A percentile compares a stretch with the other conserved stretches of the same genome.
Evolutionary conservation across 2,329 filamentous ascomycete species (phyloP).

Genomic region (Penicillium sp.): DNA sequence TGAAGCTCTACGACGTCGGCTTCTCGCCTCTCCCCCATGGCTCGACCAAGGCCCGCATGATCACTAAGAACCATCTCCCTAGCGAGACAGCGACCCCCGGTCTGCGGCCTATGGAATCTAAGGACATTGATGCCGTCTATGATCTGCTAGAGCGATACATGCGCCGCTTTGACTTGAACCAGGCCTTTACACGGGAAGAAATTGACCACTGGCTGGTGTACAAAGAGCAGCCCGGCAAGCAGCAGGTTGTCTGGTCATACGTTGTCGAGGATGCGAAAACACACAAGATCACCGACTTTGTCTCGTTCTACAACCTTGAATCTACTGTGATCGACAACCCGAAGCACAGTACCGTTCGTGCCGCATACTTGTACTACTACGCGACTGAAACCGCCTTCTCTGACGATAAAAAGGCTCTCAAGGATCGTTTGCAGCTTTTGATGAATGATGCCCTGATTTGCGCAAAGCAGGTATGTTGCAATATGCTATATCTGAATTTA

Average conservation of each 20-base stretch:
- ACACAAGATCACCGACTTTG: constrained; percentile 88
- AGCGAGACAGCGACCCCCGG: constrained; percentile 69
- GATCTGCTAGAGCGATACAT: constrained; percentile 75
- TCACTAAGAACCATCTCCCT: constrained; percentile 81
- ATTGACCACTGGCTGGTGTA: constrained; percentile 84
- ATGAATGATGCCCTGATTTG: constrained; percentile 83
- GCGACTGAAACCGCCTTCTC: constrained; percentile 75
- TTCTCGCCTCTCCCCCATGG: constrained; percentile 84
- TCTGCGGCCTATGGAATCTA: constrained; percentile 73
- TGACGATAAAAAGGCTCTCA: constrained; percentile 58
- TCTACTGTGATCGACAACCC: constrained; percentile 83
- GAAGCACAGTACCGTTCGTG: constrained; percentile 75
- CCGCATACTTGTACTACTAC: constrained; percentile 97
- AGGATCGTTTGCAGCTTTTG: constrained; percentile 75
- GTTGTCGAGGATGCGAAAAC: constrained; percentile 74
- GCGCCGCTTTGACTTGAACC: constrained; percentile 76
- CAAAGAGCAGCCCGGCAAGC: constrained; percentile 60
- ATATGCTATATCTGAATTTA: neutral
- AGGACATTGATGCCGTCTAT: constrained; percentile 74
- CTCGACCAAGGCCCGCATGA: constrained; percentile 81
- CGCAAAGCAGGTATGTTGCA: constrained; percentile 65
- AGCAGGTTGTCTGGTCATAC: constrained; percentile 90
- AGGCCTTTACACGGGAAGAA: constrained; percentile 76
- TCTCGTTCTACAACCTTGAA: constrained; percentile 94
- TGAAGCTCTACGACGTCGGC: constrained; percentile 90